These are phyloP conservation scores for Candida boidinii DNA, from an alignment of 805 yeast species.

Conservation along the genomic window DNA sequence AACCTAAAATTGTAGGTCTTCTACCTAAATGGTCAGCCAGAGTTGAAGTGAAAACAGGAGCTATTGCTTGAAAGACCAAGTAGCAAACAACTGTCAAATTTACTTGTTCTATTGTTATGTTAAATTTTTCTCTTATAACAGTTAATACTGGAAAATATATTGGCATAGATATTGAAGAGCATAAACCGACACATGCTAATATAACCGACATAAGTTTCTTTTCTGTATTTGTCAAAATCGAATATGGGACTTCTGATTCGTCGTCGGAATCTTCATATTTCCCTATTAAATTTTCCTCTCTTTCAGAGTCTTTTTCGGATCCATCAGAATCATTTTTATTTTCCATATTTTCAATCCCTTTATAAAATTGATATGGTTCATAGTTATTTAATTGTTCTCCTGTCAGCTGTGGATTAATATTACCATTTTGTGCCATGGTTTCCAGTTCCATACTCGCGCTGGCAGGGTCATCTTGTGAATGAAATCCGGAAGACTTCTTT, in stretches of 20 bases:
- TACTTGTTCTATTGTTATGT: conserved; percentile 46
- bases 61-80: conserved; percentile 64
- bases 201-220: conserved; percentile 29
- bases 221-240: conserved; percentile 36
- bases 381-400: too few relatives aligned
- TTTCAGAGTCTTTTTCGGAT: background rate
- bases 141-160: conserved; percentile 76
- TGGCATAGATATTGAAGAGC: conserved; percentile 68
- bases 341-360: too few relatives aligned
- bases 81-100: conserved; percentile 74
- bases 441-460: too few relatives aligned
- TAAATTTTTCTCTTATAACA: conserved; percentile 43
- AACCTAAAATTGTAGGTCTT: conserved; percentile 52
- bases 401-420: too few relatives aligned
- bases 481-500: too few relatives aligned
- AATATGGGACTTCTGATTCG: conserved; percentile 22
- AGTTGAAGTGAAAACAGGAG: conserved; percentile 63
- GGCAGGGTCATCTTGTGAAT: too few relatives aligned
- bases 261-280: background rate
- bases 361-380: too few relatives aligned
- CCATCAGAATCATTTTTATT: background rate
- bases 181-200: conserved; percentile 42
- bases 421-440: too few relatives aligned
- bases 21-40: conserved; percentile 68
- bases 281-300: background rate